These are phyloP conservation scores for Gonium pectorale DNA, from an alignment of 139 green algal genomes.

Conservation along the genomic window DNA sequence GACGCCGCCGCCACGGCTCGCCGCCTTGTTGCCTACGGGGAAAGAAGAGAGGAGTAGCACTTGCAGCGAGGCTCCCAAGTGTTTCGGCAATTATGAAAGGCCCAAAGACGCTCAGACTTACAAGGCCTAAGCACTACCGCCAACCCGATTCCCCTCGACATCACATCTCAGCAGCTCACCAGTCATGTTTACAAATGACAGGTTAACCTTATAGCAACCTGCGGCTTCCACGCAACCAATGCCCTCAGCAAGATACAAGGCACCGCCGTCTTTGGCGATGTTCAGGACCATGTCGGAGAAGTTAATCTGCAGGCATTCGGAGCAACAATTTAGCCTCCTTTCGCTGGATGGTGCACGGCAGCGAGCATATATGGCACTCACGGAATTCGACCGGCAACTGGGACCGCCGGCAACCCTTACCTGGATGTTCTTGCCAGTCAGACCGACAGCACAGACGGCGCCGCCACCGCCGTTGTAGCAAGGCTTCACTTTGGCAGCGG, in stretches of 20 bases:
- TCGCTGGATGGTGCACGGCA: not conserved
- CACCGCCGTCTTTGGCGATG: not conserved
- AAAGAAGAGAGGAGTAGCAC: not conserved
- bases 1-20: not conserved
- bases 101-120: too few species aligned
- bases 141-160: too few species aligned
- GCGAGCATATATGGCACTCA: not conserved
- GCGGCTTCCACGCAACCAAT: not conserved
- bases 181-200: not conserved
- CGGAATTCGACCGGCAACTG: not conserved
- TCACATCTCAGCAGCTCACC: too few species aligned
- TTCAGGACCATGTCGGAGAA: not conserved
- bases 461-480: slow-evolving; percentile 21
- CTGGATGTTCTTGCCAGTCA: not conserved
- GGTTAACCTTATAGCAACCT: not conserved
- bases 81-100: not conserved
- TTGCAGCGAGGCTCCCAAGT: not conserved
- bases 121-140: too few species aligned
- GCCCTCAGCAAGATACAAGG: not conserved
- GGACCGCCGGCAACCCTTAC: not conserved
- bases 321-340: not conserved
- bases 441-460: not conserved
- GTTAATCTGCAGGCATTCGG: not conserved
- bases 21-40: not conserved
- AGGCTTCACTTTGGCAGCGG: not conserved